Evolutionary conservation across 1,284 basidiomycete genomes (phyloP).

Genomic region (Puccinia triticina): DNA sequence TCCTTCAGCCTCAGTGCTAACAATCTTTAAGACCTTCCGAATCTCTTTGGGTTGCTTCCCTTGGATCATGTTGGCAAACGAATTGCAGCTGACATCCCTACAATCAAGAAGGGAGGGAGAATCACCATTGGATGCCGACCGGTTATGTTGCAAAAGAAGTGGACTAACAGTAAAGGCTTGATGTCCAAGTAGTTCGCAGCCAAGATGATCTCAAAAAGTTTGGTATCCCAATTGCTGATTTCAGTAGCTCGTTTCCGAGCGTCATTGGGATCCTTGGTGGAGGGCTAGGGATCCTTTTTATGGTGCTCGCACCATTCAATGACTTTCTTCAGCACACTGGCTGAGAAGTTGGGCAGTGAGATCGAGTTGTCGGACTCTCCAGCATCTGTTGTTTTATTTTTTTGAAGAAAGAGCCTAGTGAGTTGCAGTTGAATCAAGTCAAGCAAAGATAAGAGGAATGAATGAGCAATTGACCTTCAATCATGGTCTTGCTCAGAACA

Average conservation of each 20-base stretch:
- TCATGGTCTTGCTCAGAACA: conserved; percentile 98
- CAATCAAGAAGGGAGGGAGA: background rate
- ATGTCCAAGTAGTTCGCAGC: conserved; percentile 99
- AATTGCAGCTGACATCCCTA: conserved; percentile 99
- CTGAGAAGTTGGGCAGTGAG: conserved; percentile 94
- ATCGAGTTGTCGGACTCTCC: conserved; percentile 86
- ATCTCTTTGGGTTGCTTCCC: conserved; percentile 96
- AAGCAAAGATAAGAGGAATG: conserved; percentile 11
- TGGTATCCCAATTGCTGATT: conserved; percentile 98
- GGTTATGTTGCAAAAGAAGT: background rate
- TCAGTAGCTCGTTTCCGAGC: conserved; percentile 92
- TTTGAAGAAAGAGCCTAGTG: conserved; percentile 7
- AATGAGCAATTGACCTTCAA: conserved; percentile 72
- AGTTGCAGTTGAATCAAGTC: background rate
- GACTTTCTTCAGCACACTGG: conserved; percentile 94
- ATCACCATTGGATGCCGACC: no score
- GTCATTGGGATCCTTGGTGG: conserved; percentile 73
- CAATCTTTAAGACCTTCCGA: conserved; percentile 83
- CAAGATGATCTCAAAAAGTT: conserved; percentile 96
- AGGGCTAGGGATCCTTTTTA: conserved; percentile 90
- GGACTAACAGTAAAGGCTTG: conserved; percentile 87
- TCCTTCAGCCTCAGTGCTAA: conserved; percentile 57
- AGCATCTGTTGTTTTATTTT: conserved; percentile 70
- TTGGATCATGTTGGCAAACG: conserved; percentile 99
- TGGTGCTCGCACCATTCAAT: conserved; percentile 99